Base-by-base conservation (phyloP, 208 protist species). In the Porcisia deanei region DNA sequence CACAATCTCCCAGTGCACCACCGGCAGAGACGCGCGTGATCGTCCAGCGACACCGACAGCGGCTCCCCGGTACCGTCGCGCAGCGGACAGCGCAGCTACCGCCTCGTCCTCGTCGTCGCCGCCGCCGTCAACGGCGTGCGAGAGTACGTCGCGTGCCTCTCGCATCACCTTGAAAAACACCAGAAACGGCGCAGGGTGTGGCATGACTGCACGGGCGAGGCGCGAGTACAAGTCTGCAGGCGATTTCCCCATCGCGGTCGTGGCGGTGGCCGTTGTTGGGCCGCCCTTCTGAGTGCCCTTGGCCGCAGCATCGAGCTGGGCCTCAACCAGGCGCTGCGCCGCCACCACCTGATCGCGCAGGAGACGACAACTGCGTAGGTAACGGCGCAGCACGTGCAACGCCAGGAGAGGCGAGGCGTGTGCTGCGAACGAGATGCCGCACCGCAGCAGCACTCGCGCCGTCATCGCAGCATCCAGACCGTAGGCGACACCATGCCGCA, bases 1-100 rank as follows among this genome's bases (percentile, higher is more conserved):
- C 8, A 86, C 86, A n/a, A 95, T 61, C 69, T 88, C 84, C 91
- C 93, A 97, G 75, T 97, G 93, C 59, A 95, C 76, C 90, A 97
- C 88, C 22, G 90, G 92, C 39, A 94, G 77, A 14, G 81, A 72
- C 54, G 60, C 71, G 64, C 53, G 59, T 43, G 45, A 59, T 58
- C 55, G 74, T 22, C 45, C 77, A 22, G 39, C 65, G 9, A n/a
- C 52, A n/a, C 14, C 59, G 45, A 47, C 49, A 18, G 63, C 30
- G 8, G 47, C 53, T 37, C 18, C 41, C 34, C 18, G 49, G 34
- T 43, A 52, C 30, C 22, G n/a, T 54, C n/a, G 34, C 16, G 60
- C 22, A 55, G 45, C 30, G 5, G 65, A 52, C 49, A 60, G 6
- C n/a, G 47, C 20, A 4, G 41, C 37, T 20, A 52, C 5, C 3